Conservation (phyloP, 441 rosid genomes). For the Viola pubescens region DNA sequence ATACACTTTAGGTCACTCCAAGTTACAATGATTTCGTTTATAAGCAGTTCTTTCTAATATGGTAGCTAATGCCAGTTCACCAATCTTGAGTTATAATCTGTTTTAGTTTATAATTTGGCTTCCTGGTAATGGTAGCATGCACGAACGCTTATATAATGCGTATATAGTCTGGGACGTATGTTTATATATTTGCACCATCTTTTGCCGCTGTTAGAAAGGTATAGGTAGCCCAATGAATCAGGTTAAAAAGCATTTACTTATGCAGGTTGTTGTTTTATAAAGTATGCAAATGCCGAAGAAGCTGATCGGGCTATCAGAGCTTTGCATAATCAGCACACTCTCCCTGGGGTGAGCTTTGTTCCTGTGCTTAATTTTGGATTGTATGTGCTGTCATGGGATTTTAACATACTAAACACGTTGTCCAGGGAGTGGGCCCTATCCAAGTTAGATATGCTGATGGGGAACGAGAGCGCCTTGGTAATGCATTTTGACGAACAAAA, state of each 20-base stretch:
- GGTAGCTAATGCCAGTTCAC: no score
- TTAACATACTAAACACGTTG: slow-evolving; percentile 24
- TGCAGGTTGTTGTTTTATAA: slow-evolving; percentile 99
- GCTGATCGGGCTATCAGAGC: slow-evolving; percentile 97
- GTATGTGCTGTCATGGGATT: slow-evolving; percentile 6
- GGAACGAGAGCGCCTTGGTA: slow-evolving; percentile 98
- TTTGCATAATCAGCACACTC: slow-evolving; percentile 84
- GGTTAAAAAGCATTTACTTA: slow-evolving; percentile 36
- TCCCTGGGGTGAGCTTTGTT: slow-evolving; percentile 76
- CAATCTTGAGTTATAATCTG: no score
- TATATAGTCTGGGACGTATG: no score
- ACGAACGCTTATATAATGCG: no score
- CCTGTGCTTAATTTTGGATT: slow-evolving; percentile 19
- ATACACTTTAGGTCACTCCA: no score
- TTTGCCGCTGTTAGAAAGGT: slow-evolving; percentile 18
- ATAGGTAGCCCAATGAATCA: slow-evolving; percentile 26
- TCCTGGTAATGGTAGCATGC: no score
- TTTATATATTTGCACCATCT: slow-evolving; percentile 1
- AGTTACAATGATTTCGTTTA: no score
- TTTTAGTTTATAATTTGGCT: no score
- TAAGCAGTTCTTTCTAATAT: no score
- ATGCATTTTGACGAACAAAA: background rate
- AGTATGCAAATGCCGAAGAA: slow-evolving; percentile 84
- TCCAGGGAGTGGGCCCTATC: slow-evolving; percentile 87
- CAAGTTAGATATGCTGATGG: slow-evolving; percentile 99